Base-by-base conservation (phyloP, 495 filamentous ascomycete species). In the Talaromyces adpressus region DNA sequence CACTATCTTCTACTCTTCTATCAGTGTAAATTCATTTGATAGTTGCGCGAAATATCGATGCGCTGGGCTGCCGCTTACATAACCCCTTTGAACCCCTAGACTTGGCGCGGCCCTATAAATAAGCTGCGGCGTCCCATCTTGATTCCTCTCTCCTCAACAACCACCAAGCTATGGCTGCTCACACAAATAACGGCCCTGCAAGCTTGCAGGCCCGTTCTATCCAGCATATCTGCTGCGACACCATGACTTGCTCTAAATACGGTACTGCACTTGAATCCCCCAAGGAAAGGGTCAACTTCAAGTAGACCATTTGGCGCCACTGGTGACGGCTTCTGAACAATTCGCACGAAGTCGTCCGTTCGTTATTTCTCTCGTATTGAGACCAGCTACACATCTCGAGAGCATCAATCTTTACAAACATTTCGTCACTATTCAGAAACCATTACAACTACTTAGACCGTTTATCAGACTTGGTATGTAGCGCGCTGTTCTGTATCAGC, bases 221-320 rank as follows among this genome's bases (percentile, higher is more conserved):
- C 27, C 45, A 36, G 39, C 23, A 56, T 27, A 52, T 23, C 27
- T 27, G 22, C 41, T 51, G 32, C 16, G 25, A 47, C 25, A 32
- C 60, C 23, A 62, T 62, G 60, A 62, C 51, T 51, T 62, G 67
- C 56, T 64, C 64, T 65, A 63, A 51, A 30, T 53, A 14, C 16
- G 29, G 47, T 23, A 62, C n/a, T n/a, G n/a, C 25, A 23, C 47
- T 77, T 66, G 71, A 87, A 85, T 89, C 83, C 88, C 90, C 89
- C 89, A 90, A 87, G 70, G 86, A 71, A 70, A 89, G 89, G 89
- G 89, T 89, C 67, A 70, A 72, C 65, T 70, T 72, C 60, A 78
- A 80, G 77, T 90, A 75, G 59, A 58, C 61, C 54, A 62, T 64
- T 49, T 32, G 20, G 22, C 22, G 52, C 62, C 62, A 64, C 63